These are phyloP conservation scores for Aspergillus sergii DNA, from an alignment of 2,329 filamentous ascomycete genomes.

Conservation along the genomic window DNA sequence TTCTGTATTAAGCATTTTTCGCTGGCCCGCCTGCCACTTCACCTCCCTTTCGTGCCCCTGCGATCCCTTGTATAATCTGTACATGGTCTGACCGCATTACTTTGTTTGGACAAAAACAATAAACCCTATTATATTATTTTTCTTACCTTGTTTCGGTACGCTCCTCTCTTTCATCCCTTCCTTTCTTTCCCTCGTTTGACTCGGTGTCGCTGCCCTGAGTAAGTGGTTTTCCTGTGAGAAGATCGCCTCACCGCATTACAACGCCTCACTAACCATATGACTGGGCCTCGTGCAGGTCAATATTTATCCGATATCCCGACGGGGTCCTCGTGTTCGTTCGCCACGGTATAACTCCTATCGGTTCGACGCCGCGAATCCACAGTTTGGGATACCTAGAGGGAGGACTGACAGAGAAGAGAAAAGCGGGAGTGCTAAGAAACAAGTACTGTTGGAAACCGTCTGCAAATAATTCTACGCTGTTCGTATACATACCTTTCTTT, in stretches of 20 bases:
- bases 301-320: constrained; percentile 28
- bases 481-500: constrained; percentile 28
- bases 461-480: constrained; percentile 30
- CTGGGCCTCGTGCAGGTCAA: constrained; percentile 27
- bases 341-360: neutral
- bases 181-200: constrained; percentile 9
- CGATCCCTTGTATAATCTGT: constrained; percentile 33
- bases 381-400: neutral
- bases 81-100: constrained; percentile 31
- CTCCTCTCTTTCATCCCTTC: constrained; percentile 27
- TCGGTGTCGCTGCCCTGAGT: constrained; percentile 4
- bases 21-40: constrained; percentile 22
- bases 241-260: neutral
- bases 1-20: constrained; percentile 30
- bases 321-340: constrained; percentile 33
- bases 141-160: constrained; percentile 11
- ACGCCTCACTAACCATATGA: constrained; percentile 13
- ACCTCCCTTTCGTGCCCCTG: constrained; percentile 30
- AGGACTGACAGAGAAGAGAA: neutral
- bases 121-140: constrained; percentile 19
- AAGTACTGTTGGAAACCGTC: neutral
- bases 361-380: neutral
- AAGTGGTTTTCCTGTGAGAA: neutral
- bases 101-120: constrained; percentile 24
- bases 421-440: neutral